phyloP scores from a whole-genome alignment of 345 rosid genomes.

The Melaleuca quinquenervia region DNA sequence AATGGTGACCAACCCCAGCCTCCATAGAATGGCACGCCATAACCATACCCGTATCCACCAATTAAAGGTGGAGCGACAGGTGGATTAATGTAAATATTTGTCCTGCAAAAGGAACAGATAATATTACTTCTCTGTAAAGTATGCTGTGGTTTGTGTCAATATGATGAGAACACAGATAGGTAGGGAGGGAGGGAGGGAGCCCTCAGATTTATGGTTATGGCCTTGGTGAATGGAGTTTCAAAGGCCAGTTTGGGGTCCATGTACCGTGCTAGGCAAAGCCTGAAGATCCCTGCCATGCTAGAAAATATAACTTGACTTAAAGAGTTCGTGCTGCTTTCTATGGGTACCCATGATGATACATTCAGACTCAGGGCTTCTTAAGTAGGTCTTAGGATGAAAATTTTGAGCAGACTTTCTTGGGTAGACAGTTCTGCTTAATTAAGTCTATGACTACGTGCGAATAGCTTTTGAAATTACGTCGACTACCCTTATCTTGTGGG shows the following conservation, averaged over 20 bases:
- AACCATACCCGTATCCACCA: slow-evolving; percentile 95
- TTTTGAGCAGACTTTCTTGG: neutral
- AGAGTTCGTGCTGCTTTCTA: neutral
- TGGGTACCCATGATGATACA: neutral
- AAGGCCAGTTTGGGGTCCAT: neutral
- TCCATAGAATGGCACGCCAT: slow-evolving; percentile 65
- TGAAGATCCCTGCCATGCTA: neutral
- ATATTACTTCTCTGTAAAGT: neutral
- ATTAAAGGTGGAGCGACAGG: slow-evolving; percentile 74
- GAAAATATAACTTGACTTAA: neutral
- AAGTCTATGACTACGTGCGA: neutral
- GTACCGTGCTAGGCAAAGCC: neutral
- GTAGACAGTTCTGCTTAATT: neutral
- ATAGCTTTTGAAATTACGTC: neutral
- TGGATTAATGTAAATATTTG: slow-evolving; percentile 84
- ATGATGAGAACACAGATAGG: neutral
- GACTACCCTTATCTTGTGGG: neutral
- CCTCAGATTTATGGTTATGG: neutral
- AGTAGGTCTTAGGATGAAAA: neutral
- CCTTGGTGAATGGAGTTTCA: neutral
- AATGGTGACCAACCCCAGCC: slow-evolving; percentile 98
- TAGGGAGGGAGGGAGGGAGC: neutral
- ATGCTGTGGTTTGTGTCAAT: neutral
- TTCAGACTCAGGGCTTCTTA: neutral
- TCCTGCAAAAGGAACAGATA: slow-evolving; percentile 28